These are phyloP conservation scores for Beta macrorhiza DNA, from an alignment of 179 eudicot genomes.

Conservation along the genomic window DNA sequence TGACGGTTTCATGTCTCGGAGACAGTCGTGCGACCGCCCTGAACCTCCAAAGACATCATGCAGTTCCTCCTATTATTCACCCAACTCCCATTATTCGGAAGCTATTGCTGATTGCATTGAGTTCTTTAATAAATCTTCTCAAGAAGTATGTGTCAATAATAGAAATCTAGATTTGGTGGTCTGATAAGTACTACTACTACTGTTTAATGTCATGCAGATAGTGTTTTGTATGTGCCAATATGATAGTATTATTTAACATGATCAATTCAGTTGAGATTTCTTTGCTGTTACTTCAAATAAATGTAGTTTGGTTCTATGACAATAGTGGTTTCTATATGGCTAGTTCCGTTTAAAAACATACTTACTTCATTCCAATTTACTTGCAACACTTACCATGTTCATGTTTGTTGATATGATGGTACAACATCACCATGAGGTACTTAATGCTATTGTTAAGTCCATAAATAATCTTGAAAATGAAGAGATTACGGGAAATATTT, in stretches of 20 bases:
- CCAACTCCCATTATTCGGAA: slow-evolving; percentile 50
- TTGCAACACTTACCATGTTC: too few relatives aligned
- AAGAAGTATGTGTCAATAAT: slow-evolving; percentile 20
- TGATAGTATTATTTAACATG: background rate
- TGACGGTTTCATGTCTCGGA: slow-evolving; percentile 20
- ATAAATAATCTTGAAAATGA: too few relatives aligned
- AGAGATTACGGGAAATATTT: too few relatives aligned
- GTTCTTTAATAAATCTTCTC: slow-evolving; percentile 51
- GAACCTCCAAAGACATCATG: slow-evolving; percentile 53
- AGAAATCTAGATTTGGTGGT: slow-evolving; percentile 19
- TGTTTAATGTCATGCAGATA: background rate
- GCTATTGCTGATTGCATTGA: slow-evolving; percentile 66
- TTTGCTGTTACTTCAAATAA: background rate
- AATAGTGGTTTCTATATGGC: too few relatives aligned
- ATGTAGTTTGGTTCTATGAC: background rate
- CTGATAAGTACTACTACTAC: background rate
- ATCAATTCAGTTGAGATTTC: background rate
- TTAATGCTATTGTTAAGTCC: too few relatives aligned
- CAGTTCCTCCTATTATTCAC: slow-evolving; percentile 41
- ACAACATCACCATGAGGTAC: too few relatives aligned
- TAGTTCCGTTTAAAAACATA: too few relatives aligned
- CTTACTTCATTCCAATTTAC: too few relatives aligned
- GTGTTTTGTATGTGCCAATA: background rate
- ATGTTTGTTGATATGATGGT: too few relatives aligned
- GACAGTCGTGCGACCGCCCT: slow-evolving; percentile 35